Base-by-base conservation (phyloP, 1,284 basidiomycete genomes). In the Trichosporon inkin region DNA sequence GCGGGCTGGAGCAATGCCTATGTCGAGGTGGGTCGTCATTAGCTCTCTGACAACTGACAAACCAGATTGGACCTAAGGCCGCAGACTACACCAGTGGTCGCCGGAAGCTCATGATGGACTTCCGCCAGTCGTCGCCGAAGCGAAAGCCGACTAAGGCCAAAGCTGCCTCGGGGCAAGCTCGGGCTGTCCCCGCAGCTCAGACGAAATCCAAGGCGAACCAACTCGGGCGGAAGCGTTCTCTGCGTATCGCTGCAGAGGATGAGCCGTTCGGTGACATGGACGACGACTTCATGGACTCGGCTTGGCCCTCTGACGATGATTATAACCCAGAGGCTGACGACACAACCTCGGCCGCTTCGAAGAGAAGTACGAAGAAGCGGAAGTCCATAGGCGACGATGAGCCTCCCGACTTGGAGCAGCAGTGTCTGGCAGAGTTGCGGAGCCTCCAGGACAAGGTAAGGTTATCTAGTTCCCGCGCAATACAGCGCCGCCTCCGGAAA, bases 281-380 rank as follows among this genome's bases (percentile, higher is more conserved):
- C 37, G 61, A 62, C 5, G 73, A 65, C 14, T 76, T 76, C 54
- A 72, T 71, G 49, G 66, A 67, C 52, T 72, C 70, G 3, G 62
- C 62, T 8, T 75, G 73, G 73, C 70, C 67, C 58, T 64, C 63
- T 14, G 68, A 70, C 53, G 74, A 77, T 55, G 73, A 67, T 13
- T 59, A 62, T 20, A 63, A 53, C 16, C 59, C 55, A 0, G n/a
- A n/a, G n/a, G 56, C 53, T 19, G 60, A 61, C 2, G 55, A 57
- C 57, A 14, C 95, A 95, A 92, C 90, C 3, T 7, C 7, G 8
- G 16, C 44, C 6, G 22, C 34, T 10, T 19, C 6, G 35, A 28
- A 1, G 17, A 14, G 6, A 41, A 41, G 13, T 28, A 81, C 87
- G 52, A 79, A 90, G 37, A 86, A n/a, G 38, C 37, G 20, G 34